phyloP scores from a whole-genome alignment of 75 land plant species.

The Isoetes taiwanensis region DNA sequence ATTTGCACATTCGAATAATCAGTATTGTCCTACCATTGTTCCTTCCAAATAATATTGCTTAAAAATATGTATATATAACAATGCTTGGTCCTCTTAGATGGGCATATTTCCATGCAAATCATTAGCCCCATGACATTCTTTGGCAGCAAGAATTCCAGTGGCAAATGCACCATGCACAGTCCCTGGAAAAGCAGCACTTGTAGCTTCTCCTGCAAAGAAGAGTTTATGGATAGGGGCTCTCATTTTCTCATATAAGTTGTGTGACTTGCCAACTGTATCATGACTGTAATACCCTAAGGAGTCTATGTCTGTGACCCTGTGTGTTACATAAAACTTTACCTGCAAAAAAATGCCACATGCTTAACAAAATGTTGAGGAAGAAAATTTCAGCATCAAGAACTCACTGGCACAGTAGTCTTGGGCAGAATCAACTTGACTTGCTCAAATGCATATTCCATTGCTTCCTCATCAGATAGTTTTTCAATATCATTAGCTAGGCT shows the following conservation, averaged over 20 bases:
- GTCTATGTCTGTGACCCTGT: not conserved
- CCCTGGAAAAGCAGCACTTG: not conserved
- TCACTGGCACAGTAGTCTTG: not conserved
- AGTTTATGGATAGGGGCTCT: not conserved
- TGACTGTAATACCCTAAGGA: not conserved
- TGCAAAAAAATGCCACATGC: not conserved
- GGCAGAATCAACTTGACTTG: not conserved
- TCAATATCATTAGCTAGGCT: not conserved
- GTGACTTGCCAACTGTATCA: slow-evolving; percentile 1
- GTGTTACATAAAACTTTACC: not conserved
- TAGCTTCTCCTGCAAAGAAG: slow-evolving; percentile 4
- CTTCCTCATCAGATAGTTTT: not conserved
- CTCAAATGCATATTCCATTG: not conserved
- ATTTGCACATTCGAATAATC: no score
- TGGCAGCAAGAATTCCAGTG: slow-evolving; percentile 4
- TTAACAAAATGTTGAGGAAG: no score
- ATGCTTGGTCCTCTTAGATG: no score
- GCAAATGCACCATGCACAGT: slow-evolving; percentile 5
- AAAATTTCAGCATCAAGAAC: no score
- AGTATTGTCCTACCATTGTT: no score
- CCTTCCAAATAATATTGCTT: no score
- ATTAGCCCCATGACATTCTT: no score
- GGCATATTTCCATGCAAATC: no score
- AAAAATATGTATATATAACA: no score
- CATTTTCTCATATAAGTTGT: not conserved